Conservation (phyloP, 2,329 filamentous ascomycete genomes). For the Thelonectria discophora region DNA sequence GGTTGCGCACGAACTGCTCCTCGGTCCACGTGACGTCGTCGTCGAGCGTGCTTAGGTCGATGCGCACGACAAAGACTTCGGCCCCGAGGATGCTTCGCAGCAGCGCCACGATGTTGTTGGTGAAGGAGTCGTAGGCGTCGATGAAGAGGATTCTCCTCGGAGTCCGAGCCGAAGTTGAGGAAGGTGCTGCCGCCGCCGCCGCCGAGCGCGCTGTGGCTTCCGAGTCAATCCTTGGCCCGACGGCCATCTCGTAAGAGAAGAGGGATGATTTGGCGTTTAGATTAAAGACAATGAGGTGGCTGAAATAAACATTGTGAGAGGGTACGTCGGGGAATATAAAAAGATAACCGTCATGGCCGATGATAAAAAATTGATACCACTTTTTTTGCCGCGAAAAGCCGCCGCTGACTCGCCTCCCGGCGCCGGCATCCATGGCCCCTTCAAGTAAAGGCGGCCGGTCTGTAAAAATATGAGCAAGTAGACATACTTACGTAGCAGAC, state of each 20-base stretch:
- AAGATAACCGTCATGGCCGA: neutral
- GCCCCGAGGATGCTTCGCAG: slow-evolving; percentile 75
- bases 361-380: slow-evolving; percentile 16
- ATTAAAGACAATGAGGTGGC: neutral
- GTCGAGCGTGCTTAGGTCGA: slow-evolving; percentile 61
- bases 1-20: slow-evolving; percentile 49
- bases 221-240: slow-evolving; percentile 28
- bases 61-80: slow-evolving; percentile 62
- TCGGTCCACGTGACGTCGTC: slow-evolving; percentile 50
- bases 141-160: slow-evolving; percentile 77
- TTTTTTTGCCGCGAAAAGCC: slow-evolving; percentile 42
- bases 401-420: slow-evolving; percentile 32
- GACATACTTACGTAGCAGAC: too few relatives aligned
- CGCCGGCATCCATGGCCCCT: slow-evolving; percentile 3
- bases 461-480: too few relatives aligned
- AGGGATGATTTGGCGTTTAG: too few relatives aligned
- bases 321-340: too few relatives aligned
- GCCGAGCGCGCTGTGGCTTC: slow-evolving; percentile 22
- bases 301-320: too few relatives aligned
- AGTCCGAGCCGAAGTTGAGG: slow-evolving; percentile 1
- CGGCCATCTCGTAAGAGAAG: slow-evolving; percentile 28
- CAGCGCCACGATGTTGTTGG: slow-evolving; percentile 90
- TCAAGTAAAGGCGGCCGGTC: slow-evolving; percentile 4
- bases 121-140: slow-evolving; percentile 97
- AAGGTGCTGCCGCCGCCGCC: neutral